Evolutionary conservation across 306 rosid species (phyloP).

Genomic region (Vicia villosa): DNA sequence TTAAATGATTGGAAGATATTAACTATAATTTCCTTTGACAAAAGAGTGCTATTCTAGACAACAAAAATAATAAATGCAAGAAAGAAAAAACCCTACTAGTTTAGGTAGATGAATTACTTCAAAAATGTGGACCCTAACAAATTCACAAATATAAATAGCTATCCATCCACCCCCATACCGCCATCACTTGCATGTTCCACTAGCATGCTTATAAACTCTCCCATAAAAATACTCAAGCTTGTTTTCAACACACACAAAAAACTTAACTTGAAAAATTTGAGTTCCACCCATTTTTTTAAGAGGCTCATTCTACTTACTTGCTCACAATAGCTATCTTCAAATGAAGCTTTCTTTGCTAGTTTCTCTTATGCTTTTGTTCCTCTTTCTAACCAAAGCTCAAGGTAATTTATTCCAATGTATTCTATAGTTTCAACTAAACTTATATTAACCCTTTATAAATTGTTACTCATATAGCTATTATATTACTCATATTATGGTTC

Average conservation of each 20-base stretch:
- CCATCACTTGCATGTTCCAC: slow-evolving; percentile 28
- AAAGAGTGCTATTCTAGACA: not conserved
- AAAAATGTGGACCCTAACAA: slow-evolving; percentile 46
- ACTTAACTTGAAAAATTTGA: not conserved
- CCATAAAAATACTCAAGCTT: not conserved
- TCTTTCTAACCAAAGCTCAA: slow-evolving; percentile 50
- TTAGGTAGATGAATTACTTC: slow-evolving; percentile 29
- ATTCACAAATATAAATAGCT: slow-evolving; percentile 31
- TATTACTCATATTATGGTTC: slow-evolving; percentile 11
- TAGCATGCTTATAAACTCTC: not conserved
- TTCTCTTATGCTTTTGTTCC: slow-evolving; percentile 52
- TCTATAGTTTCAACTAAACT: not conserved
- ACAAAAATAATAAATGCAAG: not conserved
- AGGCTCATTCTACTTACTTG: not conserved
- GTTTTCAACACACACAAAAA: not conserved
- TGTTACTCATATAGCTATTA: not conserved
- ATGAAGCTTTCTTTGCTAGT: slow-evolving; percentile 49
- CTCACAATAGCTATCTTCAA: slow-evolving; percentile 26
- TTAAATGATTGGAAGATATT: no score
- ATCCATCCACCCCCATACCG: slow-evolving; percentile 5
- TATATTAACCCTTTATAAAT: not conserved
- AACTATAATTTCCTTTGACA: no score
- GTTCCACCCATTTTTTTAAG: slow-evolving; percentile 10
- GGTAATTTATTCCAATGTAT: slow-evolving; percentile 39
- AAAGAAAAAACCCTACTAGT: slow-evolving; percentile 10